Evolutionary conservation across 2,329 filamentous ascomycete species (phyloP).

Genomic region (Calonectria montana): DNA sequence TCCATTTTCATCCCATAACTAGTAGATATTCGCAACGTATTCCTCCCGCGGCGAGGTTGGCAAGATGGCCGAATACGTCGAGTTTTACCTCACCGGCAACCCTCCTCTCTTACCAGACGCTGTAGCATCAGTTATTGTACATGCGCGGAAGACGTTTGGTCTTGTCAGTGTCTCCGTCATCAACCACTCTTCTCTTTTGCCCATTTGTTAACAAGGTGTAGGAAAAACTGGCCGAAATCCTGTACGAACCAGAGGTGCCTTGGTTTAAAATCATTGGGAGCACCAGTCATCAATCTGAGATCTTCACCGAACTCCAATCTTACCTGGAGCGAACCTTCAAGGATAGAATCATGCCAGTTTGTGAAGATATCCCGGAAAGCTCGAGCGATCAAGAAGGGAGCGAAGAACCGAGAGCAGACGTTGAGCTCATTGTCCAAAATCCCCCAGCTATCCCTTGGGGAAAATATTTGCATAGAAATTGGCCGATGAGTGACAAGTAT

Average conservation of each 20-base stretch:
- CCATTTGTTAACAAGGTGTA: not conserved
- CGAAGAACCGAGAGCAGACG: constrained; percentile 25
- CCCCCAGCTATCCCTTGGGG: constrained; percentile 41
- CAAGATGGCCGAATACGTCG: constrained; percentile 35
- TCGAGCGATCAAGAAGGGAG: not conserved
- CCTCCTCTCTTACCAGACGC: constrained; percentile 47
- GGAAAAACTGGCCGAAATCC: constrained; percentile 43
- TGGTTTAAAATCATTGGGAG: constrained; percentile 49
- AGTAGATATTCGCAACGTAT: not conserved
- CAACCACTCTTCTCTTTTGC: not conserved
- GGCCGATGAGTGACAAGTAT: constrained; percentile 17
- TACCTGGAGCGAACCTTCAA: constrained; percentile 35
- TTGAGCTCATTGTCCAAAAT: constrained; percentile 27
- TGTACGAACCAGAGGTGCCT: constrained; percentile 50
- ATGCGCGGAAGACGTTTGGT: constrained; percentile 13
- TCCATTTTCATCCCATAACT: not conserved
- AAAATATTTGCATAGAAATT: constrained; percentile 6
- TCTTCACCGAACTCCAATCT: constrained; percentile 34
- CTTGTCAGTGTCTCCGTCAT: constrained; percentile 23
- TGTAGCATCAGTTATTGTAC: constrained; percentile 41
- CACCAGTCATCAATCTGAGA: constrained; percentile 9
- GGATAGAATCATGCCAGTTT: constrained; percentile 28
- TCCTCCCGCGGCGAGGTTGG: not conserved
- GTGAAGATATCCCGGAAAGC: constrained; percentile 11
- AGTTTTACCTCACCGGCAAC: constrained; percentile 51